These are phyloP conservation scores for Neonectria punicea DNA, from an alignment of 2,329 filamentous ascomycete genomes.

Conservation along the genomic window DNA sequence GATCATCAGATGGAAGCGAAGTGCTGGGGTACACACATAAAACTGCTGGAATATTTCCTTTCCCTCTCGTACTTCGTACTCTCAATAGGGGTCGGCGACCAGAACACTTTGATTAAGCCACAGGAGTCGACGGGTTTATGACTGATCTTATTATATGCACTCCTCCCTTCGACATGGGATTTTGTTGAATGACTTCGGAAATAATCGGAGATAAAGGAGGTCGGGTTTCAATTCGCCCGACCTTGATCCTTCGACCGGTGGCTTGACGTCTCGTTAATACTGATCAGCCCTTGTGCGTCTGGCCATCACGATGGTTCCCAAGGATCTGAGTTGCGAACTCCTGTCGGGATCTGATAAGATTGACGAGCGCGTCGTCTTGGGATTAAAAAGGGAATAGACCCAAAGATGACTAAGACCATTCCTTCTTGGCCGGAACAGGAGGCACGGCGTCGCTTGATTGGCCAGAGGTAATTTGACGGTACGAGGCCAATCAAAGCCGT, in stretches of 20 bases:
- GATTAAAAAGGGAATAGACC: slow-evolving; percentile 2
- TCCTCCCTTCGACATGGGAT: neutral
- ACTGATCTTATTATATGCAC: too few species aligned
- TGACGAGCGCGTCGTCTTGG: neutral
- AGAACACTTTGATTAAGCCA: neutral
- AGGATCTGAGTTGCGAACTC: slow-evolving; percentile 3
- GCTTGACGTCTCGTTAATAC: neutral
- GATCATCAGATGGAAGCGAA: neutral
- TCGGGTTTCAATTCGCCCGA: neutral
- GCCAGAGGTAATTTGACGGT: neutral
- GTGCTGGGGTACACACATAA: neutral
- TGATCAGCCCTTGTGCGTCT: neutral
- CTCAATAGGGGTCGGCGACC: neutral
- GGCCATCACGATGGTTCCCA: slow-evolving; percentile 8
- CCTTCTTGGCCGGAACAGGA: slow-evolving; percentile 28
- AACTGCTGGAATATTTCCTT: neutral
- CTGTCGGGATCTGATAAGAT: slow-evolving; percentile 22
- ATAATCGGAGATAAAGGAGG: neutral
- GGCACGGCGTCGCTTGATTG: slow-evolving; percentile 25
- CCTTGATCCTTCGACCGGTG: neutral
- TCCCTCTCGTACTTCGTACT: neutral
- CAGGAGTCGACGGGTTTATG: too few species aligned
- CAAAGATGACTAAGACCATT: slow-evolving; percentile 20
- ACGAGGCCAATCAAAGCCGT: slow-evolving; percentile 41
- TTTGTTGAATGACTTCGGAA: neutral